phyloP scores from a whole-genome alignment of 1,284 basidiomycete genomes.

The Pyrrhoderma noxium region DNA sequence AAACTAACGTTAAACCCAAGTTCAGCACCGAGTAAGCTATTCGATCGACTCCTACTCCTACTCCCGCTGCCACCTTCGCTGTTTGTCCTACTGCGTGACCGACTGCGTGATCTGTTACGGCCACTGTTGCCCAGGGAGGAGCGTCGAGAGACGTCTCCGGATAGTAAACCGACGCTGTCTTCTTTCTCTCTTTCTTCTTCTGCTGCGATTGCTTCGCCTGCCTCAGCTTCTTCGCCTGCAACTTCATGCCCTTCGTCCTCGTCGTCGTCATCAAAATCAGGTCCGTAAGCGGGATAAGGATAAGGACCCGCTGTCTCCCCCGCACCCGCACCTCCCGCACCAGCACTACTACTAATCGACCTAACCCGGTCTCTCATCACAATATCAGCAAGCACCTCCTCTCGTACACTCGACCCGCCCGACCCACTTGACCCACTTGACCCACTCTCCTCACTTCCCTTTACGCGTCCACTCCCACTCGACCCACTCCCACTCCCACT shows the following conservation, averaged over 20 bases:
- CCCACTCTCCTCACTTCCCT: too few relatives aligned
- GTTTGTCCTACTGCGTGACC: too few relatives aligned
- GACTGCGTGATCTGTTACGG: too few relatives aligned
- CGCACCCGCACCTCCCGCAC: too few relatives aligned
- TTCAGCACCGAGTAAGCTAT: too few relatives aligned
- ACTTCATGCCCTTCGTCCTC: conserved; percentile 34
- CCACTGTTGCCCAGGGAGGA: conserved; percentile 48
- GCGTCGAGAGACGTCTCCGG: conserved; percentile 43
- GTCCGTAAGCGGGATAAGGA: conserved; percentile 25
- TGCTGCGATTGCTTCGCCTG: conserved; percentile 44
- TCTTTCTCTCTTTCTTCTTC: conserved; percentile 59
- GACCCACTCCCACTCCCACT: not conserved
- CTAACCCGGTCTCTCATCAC: conserved; percentile 13
- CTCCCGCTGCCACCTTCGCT: conserved; percentile 34
- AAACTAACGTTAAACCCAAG: too few relatives aligned
- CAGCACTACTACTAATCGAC: conserved; percentile 16
- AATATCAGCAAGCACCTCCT: too few relatives aligned
- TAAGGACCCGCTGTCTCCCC: not conserved
- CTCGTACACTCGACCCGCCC: too few relatives aligned
- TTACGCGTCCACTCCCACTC: conserved; percentile 29
- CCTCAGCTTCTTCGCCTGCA: conserved; percentile 33
- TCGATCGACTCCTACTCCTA: not conserved
- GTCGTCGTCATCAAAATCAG: conserved; percentile 27
- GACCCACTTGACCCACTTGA: too few relatives aligned
- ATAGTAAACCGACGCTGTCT: conserved; percentile 59